These are phyloP conservation scores for Monosporascus ibericus DNA, from an alignment of 2,329 filamentous ascomycete species.

Conservation along the genomic window DNA sequence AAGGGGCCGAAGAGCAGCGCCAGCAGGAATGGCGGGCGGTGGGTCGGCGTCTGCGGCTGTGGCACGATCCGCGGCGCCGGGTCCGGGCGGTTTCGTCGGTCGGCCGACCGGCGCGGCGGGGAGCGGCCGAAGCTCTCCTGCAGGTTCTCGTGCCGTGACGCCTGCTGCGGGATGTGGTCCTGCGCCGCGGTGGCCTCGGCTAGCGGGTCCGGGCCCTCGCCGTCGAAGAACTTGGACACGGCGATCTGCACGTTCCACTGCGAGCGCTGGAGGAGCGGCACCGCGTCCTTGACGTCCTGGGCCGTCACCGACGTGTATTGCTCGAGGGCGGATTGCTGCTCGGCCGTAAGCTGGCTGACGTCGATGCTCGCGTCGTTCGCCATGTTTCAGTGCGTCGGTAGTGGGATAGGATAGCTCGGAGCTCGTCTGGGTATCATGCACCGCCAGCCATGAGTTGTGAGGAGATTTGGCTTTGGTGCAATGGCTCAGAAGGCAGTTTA, in stretches of 20 bases:
- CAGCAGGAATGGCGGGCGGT: conserved; percentile 68
- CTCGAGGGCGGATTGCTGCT: conserved; percentile 77
- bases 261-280: conserved; percentile 74
- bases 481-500: too few species aligned
- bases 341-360: conserved; percentile 63
- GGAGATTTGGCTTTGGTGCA: too few species aligned
- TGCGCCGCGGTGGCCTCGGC: conserved; percentile 67
- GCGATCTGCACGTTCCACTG: conserved; percentile 99
- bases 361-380: conserved; percentile 45
- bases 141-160: conserved; percentile 67
- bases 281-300: conserved; percentile 69
- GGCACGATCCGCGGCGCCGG: conserved; percentile 82
- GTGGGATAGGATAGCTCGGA: neutral
- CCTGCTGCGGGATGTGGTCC: conserved; percentile 53
- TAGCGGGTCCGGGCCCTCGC: conserved; percentile 76
- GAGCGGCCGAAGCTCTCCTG: conserved; percentile 48
- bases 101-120: conserved; percentile 26
- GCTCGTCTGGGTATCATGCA: neutral
- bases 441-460: neutral
- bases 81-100: conserved; percentile 42
- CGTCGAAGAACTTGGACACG: conserved; percentile 96
- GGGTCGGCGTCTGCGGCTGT: conserved; percentile 56
- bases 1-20: conserved; percentile 77
- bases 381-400: conserved; percentile 25
- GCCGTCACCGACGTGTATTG: conserved; percentile 86